Evolutionary conservation across 495 filamentous ascomycete species (phyloP), one percentile per base, ranked within the genome.

Genomic region (Darksidea phi): DNA sequence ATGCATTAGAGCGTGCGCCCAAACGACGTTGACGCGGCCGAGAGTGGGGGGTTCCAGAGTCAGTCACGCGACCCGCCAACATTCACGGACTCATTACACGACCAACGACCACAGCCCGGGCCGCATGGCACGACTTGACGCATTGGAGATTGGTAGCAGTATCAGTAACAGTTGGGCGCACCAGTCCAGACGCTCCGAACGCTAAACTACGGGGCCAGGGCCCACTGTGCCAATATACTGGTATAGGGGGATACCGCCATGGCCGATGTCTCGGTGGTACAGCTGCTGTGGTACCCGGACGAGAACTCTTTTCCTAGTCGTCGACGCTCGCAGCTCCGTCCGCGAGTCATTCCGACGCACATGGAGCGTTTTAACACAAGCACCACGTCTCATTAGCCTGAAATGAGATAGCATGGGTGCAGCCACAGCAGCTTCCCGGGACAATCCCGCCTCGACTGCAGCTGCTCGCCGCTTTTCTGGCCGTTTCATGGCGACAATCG

Each of bases 341-440:
- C 28, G 28, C 28, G 28, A 32, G 46, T 54, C 63, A 48, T 50
- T 45, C 59, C 59, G 59, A 49, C 59, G 45, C 56, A 54, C 36
- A 17, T 59, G 61, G 54, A 54, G 47, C 48, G 45, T 36, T 54
- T 45, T 4, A 32, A 32, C 28, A 32, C 28, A 32, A 10, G 28
- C 28, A 49, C 43, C 61, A 54, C 55, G 57, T 52, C 48, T 47
- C 21, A 67, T 67, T 67, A 67, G 64, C 59, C 64, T 63, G 59
- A 54, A 59, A 55, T 32, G 56, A 59, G 48, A 17, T 63, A 59
- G 55, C 64, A 58, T 58, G 47, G 64, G 48, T 53, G 32, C 28
- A 43, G n/a, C 25, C 20, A 13, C n/a, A 26, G 50, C 10, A 25
- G 13, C 18, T n/a, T n/a, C n/a, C 55, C 18, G 18, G 10, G 24